A percentile compares a stretch with the other conserved stretches of the same genome.
Evolutionary conservation across 2,329 filamentous ascomycete genomes (phyloP).

Genomic region (Hypoxylon sp.): DNA sequence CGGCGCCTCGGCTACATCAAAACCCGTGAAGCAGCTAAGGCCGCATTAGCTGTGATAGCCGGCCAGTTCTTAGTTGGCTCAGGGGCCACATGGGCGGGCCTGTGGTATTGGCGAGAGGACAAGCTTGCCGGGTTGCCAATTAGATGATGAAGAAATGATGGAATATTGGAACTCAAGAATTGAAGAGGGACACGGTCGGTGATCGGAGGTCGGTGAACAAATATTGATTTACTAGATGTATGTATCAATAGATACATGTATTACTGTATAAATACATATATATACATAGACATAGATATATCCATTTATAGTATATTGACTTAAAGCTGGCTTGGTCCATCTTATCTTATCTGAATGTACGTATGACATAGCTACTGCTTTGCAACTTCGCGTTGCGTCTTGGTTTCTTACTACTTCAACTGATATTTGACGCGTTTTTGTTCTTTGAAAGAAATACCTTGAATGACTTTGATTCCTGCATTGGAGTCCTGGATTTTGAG

Average conservation of each 20-base stretch:
- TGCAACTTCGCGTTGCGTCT: constrained; percentile 7
- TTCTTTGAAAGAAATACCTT: too few species aligned
- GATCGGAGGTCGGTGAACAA: background rate
- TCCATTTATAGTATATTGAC: background rate
- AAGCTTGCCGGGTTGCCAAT: constrained; percentile 6
- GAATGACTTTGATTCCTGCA: too few species aligned
- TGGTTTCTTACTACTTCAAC: background rate
- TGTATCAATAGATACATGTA: background rate
- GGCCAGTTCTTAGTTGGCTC: constrained; percentile 44
- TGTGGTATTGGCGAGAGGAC: constrained; percentile 50
- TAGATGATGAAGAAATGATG: background rate
- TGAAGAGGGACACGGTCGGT: background rate
- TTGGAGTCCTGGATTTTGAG: background rate
- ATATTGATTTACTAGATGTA: background rate
- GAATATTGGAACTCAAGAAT: too few species aligned
- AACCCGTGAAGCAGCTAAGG: constrained; percentile 26
- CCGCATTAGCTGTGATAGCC: constrained; percentile 4
- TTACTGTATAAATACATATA: background rate
- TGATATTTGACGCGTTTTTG: too few species aligned
- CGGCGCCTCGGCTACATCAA: constrained; percentile 46
- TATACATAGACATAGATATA: background rate
- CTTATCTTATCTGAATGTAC: background rate
- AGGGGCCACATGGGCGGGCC: constrained; percentile 44
- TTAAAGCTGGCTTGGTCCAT: background rate
- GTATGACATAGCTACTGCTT: too few species aligned